These are phyloP conservation scores for Holtermanniella nyarrowii DNA, from an alignment of 768 basidiomycete species.

Conservation along the genomic window DNA sequence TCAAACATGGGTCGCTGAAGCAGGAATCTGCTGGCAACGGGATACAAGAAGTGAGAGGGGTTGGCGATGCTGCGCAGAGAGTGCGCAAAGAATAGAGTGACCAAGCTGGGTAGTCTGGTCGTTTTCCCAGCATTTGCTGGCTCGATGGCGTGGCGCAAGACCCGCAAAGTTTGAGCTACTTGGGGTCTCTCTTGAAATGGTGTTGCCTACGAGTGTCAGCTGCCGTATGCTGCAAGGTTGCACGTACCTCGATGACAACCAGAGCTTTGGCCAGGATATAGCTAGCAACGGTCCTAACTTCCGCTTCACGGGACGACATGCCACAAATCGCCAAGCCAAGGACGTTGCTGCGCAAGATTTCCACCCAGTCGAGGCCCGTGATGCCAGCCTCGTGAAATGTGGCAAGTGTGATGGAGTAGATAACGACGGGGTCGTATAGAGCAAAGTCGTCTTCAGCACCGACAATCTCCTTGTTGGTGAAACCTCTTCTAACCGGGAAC, in stretches of 20 bases:
- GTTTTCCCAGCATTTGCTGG: conserved; percentile 37
- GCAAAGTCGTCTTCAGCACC: conserved; percentile 40
- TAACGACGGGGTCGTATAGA: conserved; percentile 72
- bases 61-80: conserved; percentile 72
- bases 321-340: conserved; percentile 62
- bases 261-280: conserved; percentile 56
- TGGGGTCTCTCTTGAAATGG: conserved; percentile 71
- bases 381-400: conserved; percentile 51
- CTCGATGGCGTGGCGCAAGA: conserved; percentile 52
- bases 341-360: conserved; percentile 70
- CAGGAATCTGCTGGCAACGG: conserved; percentile 73
- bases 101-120: conserved; percentile 61
- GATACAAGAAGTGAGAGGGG: conserved; percentile 80
- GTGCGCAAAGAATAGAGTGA: conserved; percentile 72
- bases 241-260: conserved; percentile 54
- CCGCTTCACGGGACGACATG: conserved; percentile 56
- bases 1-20: conserved; percentile 80
- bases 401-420: conserved; percentile 57
- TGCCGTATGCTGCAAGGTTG: conserved; percentile 5
- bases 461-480: conserved; percentile 37
- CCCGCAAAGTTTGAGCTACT: conserved; percentile 57
- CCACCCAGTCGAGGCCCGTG: conserved; percentile 68
- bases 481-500: conserved; percentile 59
- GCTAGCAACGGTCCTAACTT: conserved; percentile 54
- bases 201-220: conserved; percentile 41